Base-by-base conservation (phyloP, 2,329 filamentous ascomycete genomes). In the Myriosclerotinia curreyana region DNA sequence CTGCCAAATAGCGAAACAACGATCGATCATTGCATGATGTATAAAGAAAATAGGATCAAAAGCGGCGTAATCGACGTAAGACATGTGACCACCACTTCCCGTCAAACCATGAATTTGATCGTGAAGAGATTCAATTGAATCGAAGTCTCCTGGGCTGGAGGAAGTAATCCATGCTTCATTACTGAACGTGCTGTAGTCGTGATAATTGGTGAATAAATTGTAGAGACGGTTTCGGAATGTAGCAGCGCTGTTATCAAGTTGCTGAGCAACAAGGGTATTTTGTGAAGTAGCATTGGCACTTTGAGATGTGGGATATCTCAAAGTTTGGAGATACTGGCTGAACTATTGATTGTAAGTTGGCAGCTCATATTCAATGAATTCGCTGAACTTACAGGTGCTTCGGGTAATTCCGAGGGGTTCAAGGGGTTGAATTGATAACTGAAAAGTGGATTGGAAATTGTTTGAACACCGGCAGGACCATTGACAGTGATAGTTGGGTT, bases 111-210 rank as follows among this genome's bases (percentile, higher is more conserved):
- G 86, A 48, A 89, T 79, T 14, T 81, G 80, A 71, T 89, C 86
- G 69, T 89, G 86, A 5, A 89, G 75, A 0, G 83, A 81, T 73
- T 89, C 86, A 42, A 89, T 75, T 14, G 87, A 90, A 73, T 91
- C 88, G 59, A 82, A 82, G 15, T 79, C 79, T 9, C 65, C 63
- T 9, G 66, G 65, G 46, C 80, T 76, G 55, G 80, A 78, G 17
- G 77, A 77, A 5, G 76, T 74, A n/a, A 81, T 80, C 82, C 83
- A 87, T 1, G 82, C 84, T 72, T 90, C 86, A 71, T 87, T 92
- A 70, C 87, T 86, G 72, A 92, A 90, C 20, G 82, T 79, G 20
- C 84, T 83, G 72, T 87, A 91, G 68, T 90, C 83, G 53, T 82
- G 79, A 72, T 90, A 91, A 65, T 83, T 85, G 11, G 86, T 85